A percentile compares a stretch with the other conserved stretches of the same genome.
phyloP scores from a whole-genome alignment of 2,329 filamentous ascomycete genomes.

The Fusarium verrucosum region DNA sequence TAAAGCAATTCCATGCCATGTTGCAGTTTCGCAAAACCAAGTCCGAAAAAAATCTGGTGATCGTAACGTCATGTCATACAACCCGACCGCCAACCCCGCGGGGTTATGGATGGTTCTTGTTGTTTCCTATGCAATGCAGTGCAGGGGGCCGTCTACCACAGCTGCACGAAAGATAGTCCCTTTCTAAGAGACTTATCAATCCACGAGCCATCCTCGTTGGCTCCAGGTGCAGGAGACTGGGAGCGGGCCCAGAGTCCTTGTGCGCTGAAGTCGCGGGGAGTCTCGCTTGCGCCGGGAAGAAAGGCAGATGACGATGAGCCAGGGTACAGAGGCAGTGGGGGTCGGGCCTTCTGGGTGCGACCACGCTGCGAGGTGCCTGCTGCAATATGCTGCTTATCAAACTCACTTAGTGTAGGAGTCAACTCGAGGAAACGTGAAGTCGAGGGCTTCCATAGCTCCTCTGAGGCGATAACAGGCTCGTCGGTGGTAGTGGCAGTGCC shows the following conservation, averaged over 20 bases:
- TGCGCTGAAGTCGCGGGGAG: slow-evolving; percentile 42
- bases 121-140: slow-evolving; percentile 10
- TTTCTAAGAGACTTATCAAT: slow-evolving; percentile 41
- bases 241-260: slow-evolving; percentile 39
- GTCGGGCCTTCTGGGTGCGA: slow-evolving; percentile 31
- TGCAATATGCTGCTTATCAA: slow-evolving; percentile 30
- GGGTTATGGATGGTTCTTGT: slow-evolving; percentile 3
- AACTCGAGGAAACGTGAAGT: slow-evolving; percentile 34
- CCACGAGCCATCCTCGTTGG: slow-evolving; percentile 37
- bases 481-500: slow-evolving; percentile 5
- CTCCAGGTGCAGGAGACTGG: slow-evolving; percentile 22
- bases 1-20: slow-evolving; percentile 2
- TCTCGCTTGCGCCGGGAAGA: slow-evolving; percentile 37
- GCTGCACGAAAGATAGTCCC: slow-evolving; percentile 36
- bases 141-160: slow-evolving; percentile 29
- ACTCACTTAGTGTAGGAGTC: slow-evolving; percentile 31
- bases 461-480: slow-evolving; percentile 9
- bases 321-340: slow-evolving; percentile 36
- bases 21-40: slow-evolving; percentile 15
- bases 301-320: slow-evolving; percentile 39
- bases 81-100: slow-evolving; percentile 1
- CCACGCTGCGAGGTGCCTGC: slow-evolving; percentile 39
- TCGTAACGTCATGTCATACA: slow-evolving; percentile 29
- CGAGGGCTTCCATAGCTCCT: slow-evolving; percentile 39
- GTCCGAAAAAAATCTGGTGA: slow-evolving; percentile 24